Evolutionary conservation across 495 filamentous ascomycete genomes (phyloP).

Genomic region (Annulohypoxylon moriforme): DNA sequence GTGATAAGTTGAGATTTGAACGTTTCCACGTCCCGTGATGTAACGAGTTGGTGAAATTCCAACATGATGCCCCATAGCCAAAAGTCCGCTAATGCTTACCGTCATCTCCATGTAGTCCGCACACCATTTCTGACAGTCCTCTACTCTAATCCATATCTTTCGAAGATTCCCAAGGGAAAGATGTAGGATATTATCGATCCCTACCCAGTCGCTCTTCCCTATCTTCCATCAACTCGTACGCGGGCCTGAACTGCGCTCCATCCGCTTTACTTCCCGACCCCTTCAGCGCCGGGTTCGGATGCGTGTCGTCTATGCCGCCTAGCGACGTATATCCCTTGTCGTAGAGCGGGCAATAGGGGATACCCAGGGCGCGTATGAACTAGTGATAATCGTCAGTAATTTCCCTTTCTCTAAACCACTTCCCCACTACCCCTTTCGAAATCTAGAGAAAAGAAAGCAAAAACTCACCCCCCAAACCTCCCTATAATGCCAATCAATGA

Average conservation of each 20-base stretch:
- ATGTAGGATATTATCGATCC: slow-evolving; percentile 57
- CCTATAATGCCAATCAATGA: slow-evolving; percentile 97
- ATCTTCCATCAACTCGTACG: slow-evolving; percentile 87
- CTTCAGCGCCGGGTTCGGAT: slow-evolving; percentile 83
- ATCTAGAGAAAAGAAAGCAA: background rate
- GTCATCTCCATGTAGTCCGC: background rate
- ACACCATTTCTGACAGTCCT: background rate
- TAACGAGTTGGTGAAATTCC: background rate
- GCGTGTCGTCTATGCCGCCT: slow-evolving; percentile 89
- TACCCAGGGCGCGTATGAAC: slow-evolving; percentile 83
- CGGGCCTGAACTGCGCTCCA: slow-evolving; percentile 71
- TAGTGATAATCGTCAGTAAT: slow-evolving; percentile 45
- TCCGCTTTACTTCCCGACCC: slow-evolving; percentile 40
- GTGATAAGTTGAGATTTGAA: background rate
- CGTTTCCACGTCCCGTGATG: background rate
- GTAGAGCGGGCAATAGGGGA: slow-evolving; percentile 88
- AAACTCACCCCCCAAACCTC: slow-evolving; percentile 88
- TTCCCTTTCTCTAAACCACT: too few relatives aligned
- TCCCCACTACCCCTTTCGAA: too few relatives aligned
- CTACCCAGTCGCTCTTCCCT: slow-evolving; percentile 86
- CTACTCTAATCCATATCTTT: background rate
- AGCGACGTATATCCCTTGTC: slow-evolving; percentile 86
- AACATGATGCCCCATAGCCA: background rate
- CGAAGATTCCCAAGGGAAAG: background rate
- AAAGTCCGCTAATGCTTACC: background rate